Evolutionary conservation across 805 yeast genomes (phyloP).

Genomic region (Blastobotrys terrestris): DNA sequence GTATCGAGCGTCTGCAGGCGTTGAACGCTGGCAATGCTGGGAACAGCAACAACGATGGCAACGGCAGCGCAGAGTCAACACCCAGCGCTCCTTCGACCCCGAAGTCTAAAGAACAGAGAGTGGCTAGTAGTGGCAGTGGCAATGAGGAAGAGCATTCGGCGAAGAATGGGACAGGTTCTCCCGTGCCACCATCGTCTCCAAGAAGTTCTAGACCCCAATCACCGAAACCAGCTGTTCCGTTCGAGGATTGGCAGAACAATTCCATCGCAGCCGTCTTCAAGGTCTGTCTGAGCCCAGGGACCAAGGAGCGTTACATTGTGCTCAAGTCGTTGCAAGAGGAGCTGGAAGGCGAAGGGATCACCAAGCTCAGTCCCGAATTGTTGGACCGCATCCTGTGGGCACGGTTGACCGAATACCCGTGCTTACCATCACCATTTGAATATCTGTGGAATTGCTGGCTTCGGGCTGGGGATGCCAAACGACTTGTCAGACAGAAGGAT

Average conservation of each 20-base stretch:
- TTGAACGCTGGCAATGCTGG: background rate
- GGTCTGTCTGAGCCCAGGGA: constrained; percentile 12
- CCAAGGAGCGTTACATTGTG: constrained; percentile 1
- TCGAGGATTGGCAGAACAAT: constrained; percentile 15
- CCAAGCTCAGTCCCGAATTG: constrained; percentile 6
- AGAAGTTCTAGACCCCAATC: constrained; percentile 1
- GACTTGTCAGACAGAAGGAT: constrained; percentile 37
- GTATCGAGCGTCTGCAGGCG: constrained; percentile 14
- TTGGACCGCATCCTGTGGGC: constrained; percentile 19
- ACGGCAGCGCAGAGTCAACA: background rate
- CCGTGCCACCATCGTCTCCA: background rate
- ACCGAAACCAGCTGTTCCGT: constrained; percentile 2
- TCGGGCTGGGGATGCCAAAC: constrained; percentile 33
- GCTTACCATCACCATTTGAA: constrained; percentile 35
- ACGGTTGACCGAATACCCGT: constrained; percentile 14
- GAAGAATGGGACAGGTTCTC: too few relatives aligned
- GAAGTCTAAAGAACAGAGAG: background rate
- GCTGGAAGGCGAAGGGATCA: constrained; percentile 11
- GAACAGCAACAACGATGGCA: background rate
- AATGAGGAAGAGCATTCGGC: too few relatives aligned
- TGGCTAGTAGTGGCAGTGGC: background rate
- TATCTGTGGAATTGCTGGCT: constrained; percentile 44
- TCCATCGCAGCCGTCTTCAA: constrained; percentile 14
- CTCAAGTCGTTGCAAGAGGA: constrained; percentile 14
- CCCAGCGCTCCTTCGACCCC: background rate